phyloP scores from a whole-genome alignment of 176 grass and related monocot species.

The Rhynchospora breviuscula region DNA sequence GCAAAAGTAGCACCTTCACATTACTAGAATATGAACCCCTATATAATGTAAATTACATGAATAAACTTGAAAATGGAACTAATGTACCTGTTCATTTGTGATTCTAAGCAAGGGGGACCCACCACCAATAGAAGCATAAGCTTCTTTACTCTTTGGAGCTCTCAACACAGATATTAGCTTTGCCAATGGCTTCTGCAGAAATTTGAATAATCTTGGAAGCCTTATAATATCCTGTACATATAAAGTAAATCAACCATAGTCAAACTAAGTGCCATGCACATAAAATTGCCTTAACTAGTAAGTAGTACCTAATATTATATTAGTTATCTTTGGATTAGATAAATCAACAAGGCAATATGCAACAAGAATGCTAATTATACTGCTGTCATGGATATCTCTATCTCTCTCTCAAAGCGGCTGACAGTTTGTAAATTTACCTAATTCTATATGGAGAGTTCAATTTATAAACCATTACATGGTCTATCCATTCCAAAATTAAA shows the following conservation, averaged over 20 bases:
- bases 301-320: neutral
- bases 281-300: neutral
- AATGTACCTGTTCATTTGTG: conserved; percentile 86
- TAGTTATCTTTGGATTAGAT: neutral
- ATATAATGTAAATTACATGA: neutral
- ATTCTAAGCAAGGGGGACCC: conserved; percentile 90
- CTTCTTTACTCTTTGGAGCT: conserved; percentile 98
- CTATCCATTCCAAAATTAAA: neutral
- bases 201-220: conserved; percentile 79
- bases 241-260: conserved; percentile 2
- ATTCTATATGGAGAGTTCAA: neutral
- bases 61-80: neutral
- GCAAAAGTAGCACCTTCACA: neutral
- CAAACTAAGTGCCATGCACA: neutral
- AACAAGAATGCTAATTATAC: no score
- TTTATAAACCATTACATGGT: neutral
- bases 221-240: conserved; percentile 80
- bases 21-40: neutral
- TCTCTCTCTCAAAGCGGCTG: neutral
- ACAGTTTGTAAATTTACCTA: neutral
- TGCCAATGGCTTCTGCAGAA: conserved; percentile 95
- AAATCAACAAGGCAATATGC: neutral
- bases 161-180: conserved; percentile 81
- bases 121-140: conserved; percentile 91
- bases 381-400: neutral